phyloP scores from a whole-genome alignment of 768 basidiomycete genomes.

The Xerocomellus amylosporus region DNA sequence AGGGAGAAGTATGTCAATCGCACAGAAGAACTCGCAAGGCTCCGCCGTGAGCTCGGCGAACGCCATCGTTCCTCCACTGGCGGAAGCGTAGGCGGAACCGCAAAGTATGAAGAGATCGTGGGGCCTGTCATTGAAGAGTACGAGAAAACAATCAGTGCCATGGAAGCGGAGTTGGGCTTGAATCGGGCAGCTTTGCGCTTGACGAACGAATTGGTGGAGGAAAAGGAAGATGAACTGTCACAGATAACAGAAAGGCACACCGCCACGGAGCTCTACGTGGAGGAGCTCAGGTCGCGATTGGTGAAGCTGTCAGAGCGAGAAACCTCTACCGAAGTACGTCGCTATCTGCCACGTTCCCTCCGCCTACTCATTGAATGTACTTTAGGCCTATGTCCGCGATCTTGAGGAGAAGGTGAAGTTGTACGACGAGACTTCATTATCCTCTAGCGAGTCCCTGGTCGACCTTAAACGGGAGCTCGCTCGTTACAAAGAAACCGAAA shows the following conservation, averaged over 20 bases:
- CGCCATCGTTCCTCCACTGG: constrained; percentile 56
- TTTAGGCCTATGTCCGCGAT: constrained; percentile 87
- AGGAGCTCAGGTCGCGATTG: constrained; percentile 78
- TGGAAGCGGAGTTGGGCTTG: constrained; percentile 89
- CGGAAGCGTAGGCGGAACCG: constrained; percentile 65
- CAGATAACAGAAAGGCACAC: constrained; percentile 66
- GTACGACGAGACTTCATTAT: constrained; percentile 75
- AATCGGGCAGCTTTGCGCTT: constrained; percentile 84
- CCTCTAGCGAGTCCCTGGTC: constrained; percentile 73
- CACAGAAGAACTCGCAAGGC: constrained; percentile 80
- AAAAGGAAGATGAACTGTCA: constrained; percentile 80
- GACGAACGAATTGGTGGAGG: constrained; percentile 90
- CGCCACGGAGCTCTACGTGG: constrained; percentile 81
- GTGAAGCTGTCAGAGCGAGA: constrained; percentile 86
- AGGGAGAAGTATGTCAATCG: constrained; percentile 84
- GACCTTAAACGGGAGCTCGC: constrained; percentile 83
- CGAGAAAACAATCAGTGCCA: constrained; percentile 92
- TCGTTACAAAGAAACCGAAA: constrained; percentile 73
- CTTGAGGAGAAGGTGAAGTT: constrained; percentile 88
- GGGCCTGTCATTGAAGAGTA: constrained; percentile 99
- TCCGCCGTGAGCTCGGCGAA: constrained; percentile 76
- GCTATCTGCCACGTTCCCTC: not conserved
- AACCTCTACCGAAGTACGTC: constrained; percentile 80
- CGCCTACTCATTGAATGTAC: not conserved
- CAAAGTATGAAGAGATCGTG: constrained; percentile 87